These are phyloP conservation scores for Davidsoniella neocaledoniae DNA, from an alignment of 2,329 filamentous ascomycete genomes.

Conservation along the genomic window DNA sequence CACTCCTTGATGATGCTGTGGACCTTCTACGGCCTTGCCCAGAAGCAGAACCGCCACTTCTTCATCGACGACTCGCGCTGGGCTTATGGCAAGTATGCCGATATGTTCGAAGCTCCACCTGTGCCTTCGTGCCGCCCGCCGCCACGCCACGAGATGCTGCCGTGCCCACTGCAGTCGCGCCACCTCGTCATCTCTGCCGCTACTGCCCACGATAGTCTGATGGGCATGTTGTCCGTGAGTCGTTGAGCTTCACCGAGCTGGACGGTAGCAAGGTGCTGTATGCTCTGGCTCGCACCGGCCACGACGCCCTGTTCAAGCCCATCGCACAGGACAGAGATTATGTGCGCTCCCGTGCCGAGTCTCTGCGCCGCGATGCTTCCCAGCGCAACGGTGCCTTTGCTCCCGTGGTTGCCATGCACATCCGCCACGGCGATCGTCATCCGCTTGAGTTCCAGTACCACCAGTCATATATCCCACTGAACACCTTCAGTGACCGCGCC, in stretches of 20 bases:
- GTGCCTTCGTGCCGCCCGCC: conserved; percentile 51
- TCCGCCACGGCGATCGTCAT: conserved; percentile 65
- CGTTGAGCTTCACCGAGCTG: conserved; percentile 16
- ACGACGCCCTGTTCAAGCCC: conserved; percentile 58
- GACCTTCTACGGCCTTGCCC: conserved; percentile 67
- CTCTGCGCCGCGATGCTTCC: conserved; percentile 13
- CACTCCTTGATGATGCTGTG: conserved; percentile 63
- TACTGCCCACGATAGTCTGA: conserved; percentile 40
- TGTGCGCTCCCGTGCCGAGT: conserved; percentile 37
- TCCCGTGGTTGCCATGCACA: conserved; percentile 50
- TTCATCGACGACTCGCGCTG: conserved; percentile 76
- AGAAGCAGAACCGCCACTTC: conserved; percentile 57
- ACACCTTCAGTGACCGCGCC: conserved; percentile 47
- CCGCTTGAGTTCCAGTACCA: conserved; percentile 63
- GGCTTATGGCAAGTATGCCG: conserved; percentile 60
- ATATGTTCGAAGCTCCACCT: conserved; percentile 55
- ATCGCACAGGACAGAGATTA: conserved; percentile 48
- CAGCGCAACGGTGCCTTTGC: conserved; percentile 30
- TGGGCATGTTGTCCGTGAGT: conserved; percentile 26
- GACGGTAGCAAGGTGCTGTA: conserved; percentile 46
- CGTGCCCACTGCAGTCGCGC: conserved; percentile 58
- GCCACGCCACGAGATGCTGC: conserved; percentile 57
- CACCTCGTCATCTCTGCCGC: conserved; percentile 60
- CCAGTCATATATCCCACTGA: conserved; percentile 60
- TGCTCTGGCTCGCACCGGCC: conserved; percentile 49